A percentile compares a stretch with the other conserved stretches of the same genome.
These are phyloP conservation scores for Phytophthora constricta DNA, from an alignment of 352 stramenopile genomes.

Conservation along the genomic window DNA sequence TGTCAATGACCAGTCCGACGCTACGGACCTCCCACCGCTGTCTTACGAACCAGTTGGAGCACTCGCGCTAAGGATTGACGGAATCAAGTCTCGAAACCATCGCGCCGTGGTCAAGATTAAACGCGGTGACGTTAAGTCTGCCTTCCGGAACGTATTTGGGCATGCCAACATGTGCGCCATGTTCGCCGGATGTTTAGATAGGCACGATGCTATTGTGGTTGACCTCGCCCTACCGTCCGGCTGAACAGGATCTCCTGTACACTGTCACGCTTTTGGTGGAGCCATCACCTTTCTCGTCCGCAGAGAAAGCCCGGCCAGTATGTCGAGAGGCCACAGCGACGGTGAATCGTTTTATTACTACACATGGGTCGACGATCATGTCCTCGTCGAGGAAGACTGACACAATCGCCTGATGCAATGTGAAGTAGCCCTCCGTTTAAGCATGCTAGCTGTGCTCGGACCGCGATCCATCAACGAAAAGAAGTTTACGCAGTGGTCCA, in stretches of 20 bases:
- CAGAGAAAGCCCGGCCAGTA: conserved; percentile 12
- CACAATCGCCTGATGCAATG: neutral
- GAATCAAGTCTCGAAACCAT: no score
- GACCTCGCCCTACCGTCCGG: conserved; percentile 27
- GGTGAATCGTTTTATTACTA: conserved; percentile 26
- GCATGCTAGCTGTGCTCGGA: conserved; percentile 20
- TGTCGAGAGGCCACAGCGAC: neutral
- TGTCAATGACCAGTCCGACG: neutral
- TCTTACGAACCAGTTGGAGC: neutral
- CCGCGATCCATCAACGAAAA: conserved; percentile 20
- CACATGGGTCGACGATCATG: conserved; percentile 34
- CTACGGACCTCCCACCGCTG: neutral
- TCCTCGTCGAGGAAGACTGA: conserved; percentile 23
- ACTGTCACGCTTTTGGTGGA: conserved; percentile 19
- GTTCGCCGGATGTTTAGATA: neutral
- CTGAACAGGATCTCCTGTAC: conserved; percentile 26
- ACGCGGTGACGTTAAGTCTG: conserved; percentile 2
- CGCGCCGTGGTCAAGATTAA: neutral
- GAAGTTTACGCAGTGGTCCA: conserved; percentile 18
- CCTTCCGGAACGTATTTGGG: neutral
- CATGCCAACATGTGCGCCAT: neutral
- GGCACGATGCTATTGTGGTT: neutral
- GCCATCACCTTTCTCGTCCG: conserved; percentile 23
- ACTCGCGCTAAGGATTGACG: neutral
- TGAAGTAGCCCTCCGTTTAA: conserved; percentile 11